These are phyloP conservation scores for Erucastrum elatum DNA, from an alignment of 345 rosid genomes.

Conservation along the genomic window DNA sequence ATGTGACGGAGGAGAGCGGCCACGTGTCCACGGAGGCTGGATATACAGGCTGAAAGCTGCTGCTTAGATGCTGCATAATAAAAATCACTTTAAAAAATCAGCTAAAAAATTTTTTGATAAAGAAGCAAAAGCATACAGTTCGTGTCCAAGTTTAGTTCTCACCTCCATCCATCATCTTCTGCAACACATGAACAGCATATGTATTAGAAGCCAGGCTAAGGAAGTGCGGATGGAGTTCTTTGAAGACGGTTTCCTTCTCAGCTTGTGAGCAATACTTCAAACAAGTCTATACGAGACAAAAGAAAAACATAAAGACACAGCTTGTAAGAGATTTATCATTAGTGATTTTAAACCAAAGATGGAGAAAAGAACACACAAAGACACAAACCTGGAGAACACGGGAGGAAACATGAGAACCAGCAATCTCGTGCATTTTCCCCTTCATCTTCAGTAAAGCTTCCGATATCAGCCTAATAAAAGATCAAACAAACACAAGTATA, in stretches of 20 bases:
- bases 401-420: slow-evolving; percentile 79
- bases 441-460: slow-evolving; percentile 84
- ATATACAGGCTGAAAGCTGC: slow-evolving; percentile 69
- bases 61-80: slow-evolving; percentile 67
- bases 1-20: slow-evolving; percentile 81
- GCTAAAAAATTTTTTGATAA: not conserved
- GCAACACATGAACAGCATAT: slow-evolving; percentile 73
- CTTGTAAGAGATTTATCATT: not conserved
- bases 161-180: slow-evolving; percentile 89
- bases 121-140: not conserved
- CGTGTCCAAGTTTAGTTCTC: slow-evolving; percentile 13
- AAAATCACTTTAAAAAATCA: slow-evolving; percentile 2
- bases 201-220: slow-evolving; percentile 61
- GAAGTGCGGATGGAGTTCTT: slow-evolving; percentile 82
- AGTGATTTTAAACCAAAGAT: not conserved
- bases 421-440: slow-evolving; percentile 89
- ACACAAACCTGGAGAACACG: slow-evolving; percentile 84
- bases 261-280: slow-evolving; percentile 72
- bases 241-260: slow-evolving; percentile 70
- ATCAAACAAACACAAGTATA: not conserved
- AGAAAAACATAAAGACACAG: slow-evolving; percentile 5
- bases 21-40: slow-evolving; percentile 74
- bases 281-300: slow-evolving; percentile 53
- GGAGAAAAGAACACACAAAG: not conserved
- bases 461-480: slow-evolving; percentile 52